Evolutionary conservation across 2,329 filamentous ascomycete genomes (phyloP).

Genomic region (Zymoseptoria brevis): DNA sequence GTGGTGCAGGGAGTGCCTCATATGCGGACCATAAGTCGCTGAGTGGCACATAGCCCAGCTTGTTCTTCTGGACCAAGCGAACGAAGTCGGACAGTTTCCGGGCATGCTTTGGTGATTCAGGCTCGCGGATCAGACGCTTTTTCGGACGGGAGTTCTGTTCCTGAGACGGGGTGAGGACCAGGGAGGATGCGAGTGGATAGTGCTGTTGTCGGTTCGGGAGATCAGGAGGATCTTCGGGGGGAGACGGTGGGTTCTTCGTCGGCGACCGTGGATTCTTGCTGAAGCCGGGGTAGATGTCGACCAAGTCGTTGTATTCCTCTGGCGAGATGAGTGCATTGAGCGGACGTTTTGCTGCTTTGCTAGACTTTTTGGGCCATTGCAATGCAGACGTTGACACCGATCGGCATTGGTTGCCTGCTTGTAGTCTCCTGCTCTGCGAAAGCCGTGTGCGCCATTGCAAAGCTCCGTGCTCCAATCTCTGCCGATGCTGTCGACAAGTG

Average conservation of each 20-base stretch:
- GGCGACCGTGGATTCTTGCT: background rate
- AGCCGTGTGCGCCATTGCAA: background rate
- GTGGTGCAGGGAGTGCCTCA: conserved; percentile 44
- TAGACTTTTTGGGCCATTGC: background rate
- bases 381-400: background rate
- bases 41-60: conserved; percentile 14
- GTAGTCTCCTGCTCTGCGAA: background rate
- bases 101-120: conserved; percentile 18
- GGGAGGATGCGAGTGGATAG: conserved; percentile 23
- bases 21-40: conserved; percentile 45
- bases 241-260: conserved; percentile 1
- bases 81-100: conserved; percentile 12
- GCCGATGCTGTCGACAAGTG: conserved; percentile 42
- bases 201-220: background rate
- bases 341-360: conserved; percentile 1
- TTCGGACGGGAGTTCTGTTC: background rate
- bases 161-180: conserved; percentile 19
- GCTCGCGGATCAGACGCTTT: conserved; percentile 13
- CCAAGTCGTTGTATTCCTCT: conserved; percentile 41
- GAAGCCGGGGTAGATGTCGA: conserved; percentile 38
- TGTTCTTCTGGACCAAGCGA: conserved; percentile 4
- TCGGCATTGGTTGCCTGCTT: background rate
- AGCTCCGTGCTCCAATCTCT: background rate
- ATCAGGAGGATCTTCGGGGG: conserved; percentile 1
- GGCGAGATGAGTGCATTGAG: conserved; percentile 26